Evolutionary conservation across 495 filamentous ascomycete genomes (phyloP).

Genomic region (Penicillium tannophilum): DNA sequence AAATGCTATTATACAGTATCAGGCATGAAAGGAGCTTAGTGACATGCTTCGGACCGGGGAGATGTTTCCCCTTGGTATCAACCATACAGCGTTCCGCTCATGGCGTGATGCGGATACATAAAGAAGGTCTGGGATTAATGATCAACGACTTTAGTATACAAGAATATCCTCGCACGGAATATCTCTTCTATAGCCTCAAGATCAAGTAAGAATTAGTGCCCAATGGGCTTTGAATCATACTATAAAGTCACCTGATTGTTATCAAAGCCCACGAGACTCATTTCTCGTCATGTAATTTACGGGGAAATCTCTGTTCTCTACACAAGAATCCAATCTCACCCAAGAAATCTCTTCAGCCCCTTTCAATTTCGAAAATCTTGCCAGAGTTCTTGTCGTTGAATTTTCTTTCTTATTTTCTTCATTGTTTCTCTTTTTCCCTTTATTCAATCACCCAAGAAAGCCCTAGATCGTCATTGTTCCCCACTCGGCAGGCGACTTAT

Average conservation of each 20-base stretch:
- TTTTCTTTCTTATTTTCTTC: not conserved
- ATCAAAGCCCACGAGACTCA: not conserved
- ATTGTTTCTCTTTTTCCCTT: conserved; percentile 8
- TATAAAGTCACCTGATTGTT: conserved; percentile 3
- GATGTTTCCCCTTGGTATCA: not conserved
- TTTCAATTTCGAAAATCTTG: not conserved
- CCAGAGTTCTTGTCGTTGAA: not conserved
- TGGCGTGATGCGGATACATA: not conserved
- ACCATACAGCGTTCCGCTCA: not conserved
- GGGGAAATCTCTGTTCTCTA: conserved; percentile 6
- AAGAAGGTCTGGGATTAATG: not conserved
- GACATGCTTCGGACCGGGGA: not conserved
- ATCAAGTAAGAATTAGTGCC: too few relatives aligned
- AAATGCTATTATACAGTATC: not conserved
- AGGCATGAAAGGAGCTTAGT: not conserved
- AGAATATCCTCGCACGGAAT: not conserved
- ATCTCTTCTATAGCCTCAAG: not conserved
- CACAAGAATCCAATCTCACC: not conserved
- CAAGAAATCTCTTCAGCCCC: not conserved
- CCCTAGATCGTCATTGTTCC: conserved; percentile 33
- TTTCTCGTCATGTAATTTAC: conserved; percentile 4
- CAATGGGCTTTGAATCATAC: not conserved
- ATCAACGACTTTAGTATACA: not conserved
- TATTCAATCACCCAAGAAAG: conserved; percentile 7
- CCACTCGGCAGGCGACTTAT: conserved; percentile 33